A percentile compares a stretch with the other conserved stretches of the same genome.
These are phyloP conservation scores for Aspergillus ruber DNA, from an alignment of 2,329 filamentous ascomycete genomes.

Conservation along the genomic window DNA sequence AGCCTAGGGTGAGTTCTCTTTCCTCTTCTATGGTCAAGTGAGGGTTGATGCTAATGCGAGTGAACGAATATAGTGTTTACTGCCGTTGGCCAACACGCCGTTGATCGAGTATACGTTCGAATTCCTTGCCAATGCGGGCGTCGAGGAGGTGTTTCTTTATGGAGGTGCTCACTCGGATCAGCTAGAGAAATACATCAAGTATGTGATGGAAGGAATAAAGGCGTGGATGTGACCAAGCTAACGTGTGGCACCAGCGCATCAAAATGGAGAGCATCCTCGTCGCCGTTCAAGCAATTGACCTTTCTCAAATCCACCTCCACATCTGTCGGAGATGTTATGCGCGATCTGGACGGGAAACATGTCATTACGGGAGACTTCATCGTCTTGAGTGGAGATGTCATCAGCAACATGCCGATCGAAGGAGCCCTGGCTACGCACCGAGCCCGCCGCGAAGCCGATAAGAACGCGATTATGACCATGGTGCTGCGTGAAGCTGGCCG, in stretches of 20 bases:
- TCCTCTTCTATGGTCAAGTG: not conserved
- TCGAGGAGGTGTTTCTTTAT: conserved; percentile 92
- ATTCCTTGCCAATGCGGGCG: conserved; percentile 88
- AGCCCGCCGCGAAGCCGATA: conserved; percentile 71
- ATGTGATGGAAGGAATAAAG: conserved; percentile 10
- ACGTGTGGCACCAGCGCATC: conserved; percentile 49
- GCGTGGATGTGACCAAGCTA: not conserved
- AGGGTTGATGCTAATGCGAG: not conserved
- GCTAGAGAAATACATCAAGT: conserved; percentile 78
- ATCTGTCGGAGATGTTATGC: conserved; percentile 88
- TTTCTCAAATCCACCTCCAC: conserved; percentile 82
- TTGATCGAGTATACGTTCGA: conserved; percentile 97
- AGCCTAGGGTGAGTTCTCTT: conserved; percentile 65
- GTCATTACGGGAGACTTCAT: conserved; percentile 87
- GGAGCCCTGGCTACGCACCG: conserved; percentile 70
- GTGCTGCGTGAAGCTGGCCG: conserved; percentile 72
- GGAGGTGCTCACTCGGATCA: conserved; percentile 80
- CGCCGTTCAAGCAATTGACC: conserved; percentile 73
- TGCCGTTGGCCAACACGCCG: conserved; percentile 87
- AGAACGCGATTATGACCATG: conserved; percentile 97
- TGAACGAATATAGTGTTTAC: conserved; percentile 62
- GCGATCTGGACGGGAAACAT: conserved; percentile 80
- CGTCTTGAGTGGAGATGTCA: conserved; percentile 83
- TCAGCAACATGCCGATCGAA: conserved; percentile 84
- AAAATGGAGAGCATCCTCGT: conserved; percentile 65